Conservation (phyloP, 2,329 filamentous ascomycete genomes). For the Verticillium nonalfalfae region DNA sequence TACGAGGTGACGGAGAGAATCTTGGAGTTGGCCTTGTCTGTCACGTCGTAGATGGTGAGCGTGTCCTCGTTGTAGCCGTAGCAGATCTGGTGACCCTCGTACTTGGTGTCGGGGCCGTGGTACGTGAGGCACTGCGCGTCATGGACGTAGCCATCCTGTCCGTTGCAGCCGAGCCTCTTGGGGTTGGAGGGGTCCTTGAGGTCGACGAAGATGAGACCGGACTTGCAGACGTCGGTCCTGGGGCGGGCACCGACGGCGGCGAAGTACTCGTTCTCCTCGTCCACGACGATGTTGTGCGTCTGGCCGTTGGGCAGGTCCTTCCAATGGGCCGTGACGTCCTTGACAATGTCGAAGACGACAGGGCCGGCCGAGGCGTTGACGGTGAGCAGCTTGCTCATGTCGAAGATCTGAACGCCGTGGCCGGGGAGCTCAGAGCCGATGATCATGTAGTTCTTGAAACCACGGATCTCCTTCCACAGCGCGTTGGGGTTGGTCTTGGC, state of each 20-base stretch:
- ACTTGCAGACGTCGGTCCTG: slow-evolving; percentile 30
- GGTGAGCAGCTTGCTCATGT: slow-evolving; percentile 39
- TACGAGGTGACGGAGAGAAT: slow-evolving; percentile 46
- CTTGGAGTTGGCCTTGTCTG: slow-evolving; percentile 32
- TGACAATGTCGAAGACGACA: slow-evolving; percentile 17
- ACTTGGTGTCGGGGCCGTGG: slow-evolving; percentile 39
- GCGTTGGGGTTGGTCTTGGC: background rate
- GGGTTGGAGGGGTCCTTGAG: slow-evolving; percentile 43
- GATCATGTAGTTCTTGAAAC: slow-evolving; percentile 20
- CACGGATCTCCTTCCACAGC: slow-evolving; percentile 24
- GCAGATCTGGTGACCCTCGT: slow-evolving; percentile 40
- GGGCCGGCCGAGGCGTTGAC: slow-evolving; percentile 28
- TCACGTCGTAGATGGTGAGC: slow-evolving; percentile 44
- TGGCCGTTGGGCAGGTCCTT: slow-evolving; percentile 18
- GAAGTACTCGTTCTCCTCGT: slow-evolving; percentile 35
- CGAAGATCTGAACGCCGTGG: slow-evolving; percentile 55
- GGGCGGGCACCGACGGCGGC: slow-evolving; percentile 32
- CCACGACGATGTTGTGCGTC: slow-evolving; percentile 41
- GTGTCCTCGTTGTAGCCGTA: slow-evolving; percentile 46
- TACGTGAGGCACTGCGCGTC: slow-evolving; percentile 46
- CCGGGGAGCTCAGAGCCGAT: slow-evolving; percentile 28
- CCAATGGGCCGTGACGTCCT: slow-evolving; percentile 21
- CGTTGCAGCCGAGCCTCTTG: slow-evolving; percentile 38
- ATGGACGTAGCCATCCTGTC: slow-evolving; percentile 41
- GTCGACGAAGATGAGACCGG: slow-evolving; percentile 48